Conservation (phyloP, 177 flowering plant genomes). For the Vitis hybrid region DNA sequence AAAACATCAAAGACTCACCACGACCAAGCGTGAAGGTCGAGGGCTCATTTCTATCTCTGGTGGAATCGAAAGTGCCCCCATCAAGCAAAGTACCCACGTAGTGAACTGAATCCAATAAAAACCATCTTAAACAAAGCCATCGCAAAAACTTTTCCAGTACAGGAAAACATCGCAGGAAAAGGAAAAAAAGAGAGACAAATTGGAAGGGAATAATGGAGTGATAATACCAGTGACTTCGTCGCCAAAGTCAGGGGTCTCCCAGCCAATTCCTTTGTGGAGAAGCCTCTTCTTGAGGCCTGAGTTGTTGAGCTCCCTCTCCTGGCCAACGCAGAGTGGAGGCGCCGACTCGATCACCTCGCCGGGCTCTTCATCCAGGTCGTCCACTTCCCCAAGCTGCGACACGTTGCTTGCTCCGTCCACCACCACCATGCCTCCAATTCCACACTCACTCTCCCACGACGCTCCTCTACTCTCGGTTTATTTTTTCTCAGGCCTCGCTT, state of each 20-base stretch:
- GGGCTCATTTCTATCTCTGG: slow-evolving; percentile 43
- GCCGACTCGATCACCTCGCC: slow-evolving; percentile 79
- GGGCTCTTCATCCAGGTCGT: slow-evolving; percentile 60
- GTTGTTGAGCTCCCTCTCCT: slow-evolving; percentile 51
- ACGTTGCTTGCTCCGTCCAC: slow-evolving; percentile 17
- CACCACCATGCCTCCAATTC: slow-evolving; percentile 11
- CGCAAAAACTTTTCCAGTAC: not conserved
- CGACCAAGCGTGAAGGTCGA: slow-evolving; percentile 53
- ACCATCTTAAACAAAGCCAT: not conserved
- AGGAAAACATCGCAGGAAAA: not conserved
- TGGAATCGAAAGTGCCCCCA: slow-evolving; percentile 57
- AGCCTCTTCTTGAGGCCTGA: slow-evolving; percentile 66
- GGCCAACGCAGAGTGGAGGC: slow-evolving; percentile 67
- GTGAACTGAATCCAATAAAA: slow-evolving; percentile 47
- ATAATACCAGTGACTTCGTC: slow-evolving; percentile 67
- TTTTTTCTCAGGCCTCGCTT: no score
- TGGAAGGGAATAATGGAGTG: not conserved
- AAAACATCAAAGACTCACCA: slow-evolving; percentile 34
- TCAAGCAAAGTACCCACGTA: slow-evolving; percentile 56
- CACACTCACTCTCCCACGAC: no score
- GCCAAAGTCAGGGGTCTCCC: slow-evolving; percentile 60
- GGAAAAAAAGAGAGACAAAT: not conserved
- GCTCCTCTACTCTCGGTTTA: no score
- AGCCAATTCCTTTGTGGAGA: slow-evolving; percentile 47
- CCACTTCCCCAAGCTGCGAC: slow-evolving; percentile 39